Evolutionary conservation across 306 rosid species (phyloP).

Genomic region (Boehmeria nivea): DNA sequence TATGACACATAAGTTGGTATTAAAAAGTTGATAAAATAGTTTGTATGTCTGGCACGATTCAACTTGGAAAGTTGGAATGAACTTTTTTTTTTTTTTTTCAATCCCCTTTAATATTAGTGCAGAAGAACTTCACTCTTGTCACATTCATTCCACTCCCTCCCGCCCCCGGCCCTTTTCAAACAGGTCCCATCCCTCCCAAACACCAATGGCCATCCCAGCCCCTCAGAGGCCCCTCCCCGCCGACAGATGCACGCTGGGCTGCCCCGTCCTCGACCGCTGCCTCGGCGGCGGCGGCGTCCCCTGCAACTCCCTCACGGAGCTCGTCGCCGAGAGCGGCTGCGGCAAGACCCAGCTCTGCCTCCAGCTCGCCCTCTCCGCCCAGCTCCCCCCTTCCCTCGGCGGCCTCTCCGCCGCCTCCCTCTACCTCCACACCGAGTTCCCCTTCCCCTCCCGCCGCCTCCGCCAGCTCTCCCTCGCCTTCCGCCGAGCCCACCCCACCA

Average conservation of each 20-base stretch:
- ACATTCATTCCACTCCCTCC: not conserved
- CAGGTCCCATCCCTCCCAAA: not conserved
- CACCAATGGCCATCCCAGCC: not conserved
- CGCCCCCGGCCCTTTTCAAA: not conserved
- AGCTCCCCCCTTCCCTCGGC: constrained; percentile 63
- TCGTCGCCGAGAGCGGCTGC: constrained; percentile 69
- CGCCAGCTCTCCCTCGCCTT: constrained; percentile 51
- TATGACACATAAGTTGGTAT: no score
- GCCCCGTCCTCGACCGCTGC: constrained; percentile 54
- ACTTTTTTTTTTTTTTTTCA: no score
- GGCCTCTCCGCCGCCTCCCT: constrained; percentile 74
- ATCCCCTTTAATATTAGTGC: no score
- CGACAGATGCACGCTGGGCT: constrained; percentile 55
- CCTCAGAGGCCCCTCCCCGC: constrained; percentile 35
- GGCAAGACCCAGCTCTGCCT: constrained; percentile 94
- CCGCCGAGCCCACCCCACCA: constrained; percentile 18
- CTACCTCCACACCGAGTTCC: constrained; percentile 66
- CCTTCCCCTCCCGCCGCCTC: constrained; percentile 79
- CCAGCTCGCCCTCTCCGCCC: constrained; percentile 73
- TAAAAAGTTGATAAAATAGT: no score
- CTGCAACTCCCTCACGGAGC: constrained; percentile 63
- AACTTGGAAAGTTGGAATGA: no score
- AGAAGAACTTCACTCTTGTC: no score
- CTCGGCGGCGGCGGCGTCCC: constrained; percentile 81
- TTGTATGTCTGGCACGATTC: no score